Conservation (phyloP, 371 early-diverging fungal genomes). For the Mucor sp. region DNA sequence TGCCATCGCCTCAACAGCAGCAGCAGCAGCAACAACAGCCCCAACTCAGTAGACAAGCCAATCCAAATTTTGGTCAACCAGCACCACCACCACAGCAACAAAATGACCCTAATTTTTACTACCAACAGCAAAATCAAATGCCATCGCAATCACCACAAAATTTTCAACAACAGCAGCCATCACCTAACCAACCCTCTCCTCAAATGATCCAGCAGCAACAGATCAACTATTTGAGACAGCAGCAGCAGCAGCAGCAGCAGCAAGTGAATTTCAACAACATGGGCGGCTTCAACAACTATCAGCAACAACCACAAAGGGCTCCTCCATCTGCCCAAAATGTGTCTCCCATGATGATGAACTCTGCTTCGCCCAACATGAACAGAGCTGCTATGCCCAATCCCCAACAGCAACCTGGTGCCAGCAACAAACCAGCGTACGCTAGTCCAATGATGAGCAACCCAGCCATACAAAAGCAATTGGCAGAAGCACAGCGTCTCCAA, state of each 20-base stretch:
- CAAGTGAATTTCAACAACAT: constrained; percentile 17
- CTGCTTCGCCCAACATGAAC: constrained; percentile 8
- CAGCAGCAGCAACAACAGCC: constrained; percentile 6
- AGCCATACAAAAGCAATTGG: constrained; percentile 8
- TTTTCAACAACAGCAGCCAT: constrained; percentile 5
- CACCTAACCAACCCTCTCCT: constrained; percentile 14
- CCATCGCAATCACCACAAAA: constrained; percentile 7
- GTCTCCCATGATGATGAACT: constrained; percentile 21
- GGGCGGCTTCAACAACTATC: constrained; percentile 11
- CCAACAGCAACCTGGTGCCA: constrained; percentile 3
- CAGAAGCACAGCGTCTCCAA: background rate
- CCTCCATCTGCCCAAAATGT: constrained; percentile 9
- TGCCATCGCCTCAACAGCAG: constrained; percentile 10
- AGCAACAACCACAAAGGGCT: constrained; percentile 17
- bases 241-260: constrained; percentile 17
- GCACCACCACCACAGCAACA: constrained; percentile 8
- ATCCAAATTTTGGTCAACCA: constrained; percentile 5
- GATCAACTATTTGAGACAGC: background rate
- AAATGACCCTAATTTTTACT: constrained; percentile 16
- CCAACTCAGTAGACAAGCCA: background rate
- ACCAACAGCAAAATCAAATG: constrained; percentile 13
- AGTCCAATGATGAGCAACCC: constrained; percentile 8
- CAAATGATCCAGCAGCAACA: constrained; percentile 22
- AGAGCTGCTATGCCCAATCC: constrained; percentile 2
- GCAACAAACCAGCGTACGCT: background rate